These are phyloP conservation scores for Hydrangea macrophylla DNA, from an alignment of 148 eudicot genomes.

Conservation along the genomic window DNA sequence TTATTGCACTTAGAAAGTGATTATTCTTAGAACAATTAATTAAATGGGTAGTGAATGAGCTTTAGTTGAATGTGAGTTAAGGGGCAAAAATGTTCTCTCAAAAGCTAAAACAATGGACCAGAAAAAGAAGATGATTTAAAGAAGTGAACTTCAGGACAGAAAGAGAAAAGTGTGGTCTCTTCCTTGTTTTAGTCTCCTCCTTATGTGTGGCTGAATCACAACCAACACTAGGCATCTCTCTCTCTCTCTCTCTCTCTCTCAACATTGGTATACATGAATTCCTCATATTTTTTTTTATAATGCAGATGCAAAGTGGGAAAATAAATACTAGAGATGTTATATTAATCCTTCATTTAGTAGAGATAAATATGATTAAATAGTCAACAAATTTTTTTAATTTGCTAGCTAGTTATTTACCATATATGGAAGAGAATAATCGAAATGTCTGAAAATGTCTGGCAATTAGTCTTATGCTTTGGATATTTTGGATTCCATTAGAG, in stretches of 20 bases:
- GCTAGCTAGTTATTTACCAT: too few species aligned
- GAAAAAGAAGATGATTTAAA: conserved; percentile 1
- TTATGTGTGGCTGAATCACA: background rate
- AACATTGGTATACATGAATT: too few species aligned
- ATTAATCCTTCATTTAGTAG: too few species aligned
- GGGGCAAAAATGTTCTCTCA: background rate
- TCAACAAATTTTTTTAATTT: too few species aligned
- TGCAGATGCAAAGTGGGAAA: too few species aligned
- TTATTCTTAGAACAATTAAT: background rate
- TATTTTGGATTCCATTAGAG: too few species aligned
- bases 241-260: background rate
- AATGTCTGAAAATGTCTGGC: too few species aligned
- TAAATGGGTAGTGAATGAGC: background rate
- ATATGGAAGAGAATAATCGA: too few species aligned
- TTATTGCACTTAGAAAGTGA: conserved; percentile 9
- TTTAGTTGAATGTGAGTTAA: conserved; percentile 19
- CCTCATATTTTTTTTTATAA: too few species aligned
- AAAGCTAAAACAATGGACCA: background rate
- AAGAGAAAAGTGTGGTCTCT: conserved; percentile 6
- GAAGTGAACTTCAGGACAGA: background rate
- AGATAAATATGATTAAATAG: too few species aligned
- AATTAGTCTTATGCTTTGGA: too few species aligned
- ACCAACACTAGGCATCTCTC: background rate
- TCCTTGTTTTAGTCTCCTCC: conserved; percentile 13
- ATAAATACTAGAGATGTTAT: too few species aligned